Evolutionary conservation across 768 basidiomycete species (phyloP).

Genomic region (Termitomyces sp.): DNA sequence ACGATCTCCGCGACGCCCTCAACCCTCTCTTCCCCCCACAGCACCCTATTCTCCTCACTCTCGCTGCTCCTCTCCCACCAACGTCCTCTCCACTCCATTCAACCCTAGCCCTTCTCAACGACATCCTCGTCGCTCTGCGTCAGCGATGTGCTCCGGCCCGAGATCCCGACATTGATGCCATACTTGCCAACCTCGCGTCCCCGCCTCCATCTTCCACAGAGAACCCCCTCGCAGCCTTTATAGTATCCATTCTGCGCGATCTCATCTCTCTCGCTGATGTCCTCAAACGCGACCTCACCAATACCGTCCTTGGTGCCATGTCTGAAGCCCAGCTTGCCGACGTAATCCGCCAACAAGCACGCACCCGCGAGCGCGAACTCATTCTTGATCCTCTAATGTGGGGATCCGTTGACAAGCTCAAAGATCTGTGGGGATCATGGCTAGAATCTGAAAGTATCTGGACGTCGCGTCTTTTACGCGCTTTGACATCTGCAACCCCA

Average conservation of each 20-base stretch:
- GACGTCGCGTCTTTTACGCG: conserved; percentile 45
- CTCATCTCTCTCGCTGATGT: conserved; percentile 50
- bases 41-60: conserved; percentile 45
- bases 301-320: conserved; percentile 64
- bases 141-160: conserved; percentile 67
- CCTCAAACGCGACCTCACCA: conserved; percentile 71
- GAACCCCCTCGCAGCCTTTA: conserved; percentile 38
- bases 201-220: conserved; percentile 6
- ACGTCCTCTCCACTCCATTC: conserved; percentile 67
- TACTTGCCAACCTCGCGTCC: conserved; percentile 27
- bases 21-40: conserved; percentile 54
- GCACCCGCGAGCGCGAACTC: conserved; percentile 47
- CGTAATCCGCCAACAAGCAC: conserved; percentile 51
- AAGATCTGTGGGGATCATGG: conserved; percentile 5
- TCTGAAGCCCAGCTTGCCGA: conserved; percentile 54
- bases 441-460: conserved; percentile 26
- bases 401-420: conserved; percentile 18
- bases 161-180: conserved; percentile 48
- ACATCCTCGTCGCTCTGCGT: conserved; percentile 47
- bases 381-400: conserved; percentile 49
- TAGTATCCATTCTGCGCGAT: conserved; percentile 44
- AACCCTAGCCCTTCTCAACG: conserved; percentile 48
- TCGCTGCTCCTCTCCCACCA: conserved; percentile 61
- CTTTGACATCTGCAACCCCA: conserved; percentile 35
- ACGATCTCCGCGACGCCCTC: conserved; percentile 49